phyloP scores from a whole-genome alignment of 345 rosid genomes.

The Reutealis trisperma region DNA sequence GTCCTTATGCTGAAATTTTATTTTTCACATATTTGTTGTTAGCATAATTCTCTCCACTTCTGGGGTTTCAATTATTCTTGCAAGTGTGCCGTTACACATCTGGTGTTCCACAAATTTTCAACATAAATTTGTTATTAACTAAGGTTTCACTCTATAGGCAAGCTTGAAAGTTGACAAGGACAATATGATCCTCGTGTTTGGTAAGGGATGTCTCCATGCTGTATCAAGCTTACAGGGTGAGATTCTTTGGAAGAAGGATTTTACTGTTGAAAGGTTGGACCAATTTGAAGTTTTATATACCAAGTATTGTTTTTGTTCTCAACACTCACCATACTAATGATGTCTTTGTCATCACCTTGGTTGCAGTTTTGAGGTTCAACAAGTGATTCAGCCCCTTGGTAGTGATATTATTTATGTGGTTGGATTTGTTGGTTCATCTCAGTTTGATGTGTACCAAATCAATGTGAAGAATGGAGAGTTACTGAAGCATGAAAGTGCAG shows the following conservation, averaged over 20 bases:
- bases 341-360: conserved; percentile 18
- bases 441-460: conserved; percentile 62
- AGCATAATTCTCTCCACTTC: neutral
- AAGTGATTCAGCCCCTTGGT: conserved; percentile 60
- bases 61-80: neutral
- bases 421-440: conserved; percentile 66
- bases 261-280: conserved; percentile 71
- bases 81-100: neutral
- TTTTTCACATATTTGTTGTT: neutral
- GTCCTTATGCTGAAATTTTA: neutral
- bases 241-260: conserved; percentile 85
- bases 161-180: conserved; percentile 72
- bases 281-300: conserved; percentile 18
- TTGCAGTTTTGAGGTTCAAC: conserved; percentile 78
- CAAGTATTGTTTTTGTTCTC: conserved; percentile 1
- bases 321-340: conserved; percentile 11
- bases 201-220: conserved; percentile 78
- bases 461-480: conserved; percentile 72
- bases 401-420: conserved; percentile 54
- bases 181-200: conserved; percentile 54
- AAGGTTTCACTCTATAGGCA: conserved; percentile 46
- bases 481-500: conserved; percentile 54
- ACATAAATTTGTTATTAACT: conserved; percentile 11
- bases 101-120: conserved; percentile 5
- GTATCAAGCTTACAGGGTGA: conserved; percentile 87